These are phyloP conservation scores for Tuber melanosporum DNA, from an alignment of 495 filamentous ascomycete genomes.

Conservation along the genomic window DNA sequence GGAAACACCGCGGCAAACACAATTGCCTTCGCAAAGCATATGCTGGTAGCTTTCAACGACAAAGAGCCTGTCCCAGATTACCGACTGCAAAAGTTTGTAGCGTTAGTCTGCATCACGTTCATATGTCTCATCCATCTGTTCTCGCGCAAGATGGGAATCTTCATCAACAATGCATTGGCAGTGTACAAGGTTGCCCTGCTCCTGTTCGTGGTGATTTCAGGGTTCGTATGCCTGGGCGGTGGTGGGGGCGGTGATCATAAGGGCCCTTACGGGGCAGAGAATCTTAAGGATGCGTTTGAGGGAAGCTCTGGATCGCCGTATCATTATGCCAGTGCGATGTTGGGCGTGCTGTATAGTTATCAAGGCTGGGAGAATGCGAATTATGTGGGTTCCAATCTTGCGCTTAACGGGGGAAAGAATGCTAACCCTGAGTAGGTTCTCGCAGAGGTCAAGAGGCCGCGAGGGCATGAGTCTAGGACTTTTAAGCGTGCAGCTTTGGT, in stretches of 20 bases:
- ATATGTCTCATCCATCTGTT: conserved; percentile 37
- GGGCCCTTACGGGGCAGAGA: conserved; percentile 19
- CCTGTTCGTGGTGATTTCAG: conserved; percentile 30
- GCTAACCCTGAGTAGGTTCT: conserved; percentile 18
- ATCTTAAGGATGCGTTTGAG: conserved; percentile 24
- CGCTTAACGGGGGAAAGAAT: neutral
- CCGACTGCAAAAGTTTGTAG: conserved; percentile 34
- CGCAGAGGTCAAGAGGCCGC: conserved; percentile 34
- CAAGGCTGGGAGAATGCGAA: conserved; percentile 41
- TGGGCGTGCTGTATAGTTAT: conserved; percentile 33
- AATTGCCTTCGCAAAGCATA: conserved; percentile 35
- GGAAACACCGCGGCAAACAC: conserved; percentile 35
- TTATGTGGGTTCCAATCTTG: conserved; percentile 16
- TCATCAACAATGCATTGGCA: conserved; percentile 34
- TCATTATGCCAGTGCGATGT: conserved; percentile 31
- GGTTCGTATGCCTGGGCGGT: conserved; percentile 34
- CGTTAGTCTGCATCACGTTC: conserved; percentile 31
- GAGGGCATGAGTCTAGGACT: conserved; percentile 27
- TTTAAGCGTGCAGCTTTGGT: conserved; percentile 35
- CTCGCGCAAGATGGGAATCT: conserved; percentile 33
- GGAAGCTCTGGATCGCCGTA: conserved; percentile 12
- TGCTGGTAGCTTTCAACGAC: conserved; percentile 31
- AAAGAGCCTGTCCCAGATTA: conserved; percentile 31
- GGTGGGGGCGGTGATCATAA: conserved; percentile 19
- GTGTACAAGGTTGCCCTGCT: conserved; percentile 32